Percentiles rank a stretch among this genome's conserved stretches.
Evolutionary conservation across 2,329 filamentous ascomycete species (phyloP).

Genomic region (Colletotrichum gloeosporioides): DNA sequence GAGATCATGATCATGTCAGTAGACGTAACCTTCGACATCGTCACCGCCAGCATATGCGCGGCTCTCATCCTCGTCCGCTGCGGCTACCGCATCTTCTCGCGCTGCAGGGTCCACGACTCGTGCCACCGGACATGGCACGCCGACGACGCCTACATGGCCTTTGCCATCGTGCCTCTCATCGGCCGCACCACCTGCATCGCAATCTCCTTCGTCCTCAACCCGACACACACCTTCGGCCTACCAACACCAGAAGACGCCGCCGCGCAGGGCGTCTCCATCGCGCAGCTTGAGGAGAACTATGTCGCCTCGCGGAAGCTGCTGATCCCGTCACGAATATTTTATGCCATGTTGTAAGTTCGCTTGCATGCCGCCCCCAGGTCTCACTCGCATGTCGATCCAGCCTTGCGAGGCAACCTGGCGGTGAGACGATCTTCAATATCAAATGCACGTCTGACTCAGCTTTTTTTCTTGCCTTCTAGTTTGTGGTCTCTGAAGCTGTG

Average conservation of each 20-base stretch:
- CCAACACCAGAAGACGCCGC: constrained; percentile 23
- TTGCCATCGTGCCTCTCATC: constrained; percentile 33
- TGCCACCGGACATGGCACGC: constrained; percentile 35
- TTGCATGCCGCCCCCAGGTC: not conserved
- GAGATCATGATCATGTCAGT: constrained; percentile 25
- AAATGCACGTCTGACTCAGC: not conserved
- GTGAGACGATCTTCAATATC: not conserved
- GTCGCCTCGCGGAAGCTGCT: constrained; percentile 30
- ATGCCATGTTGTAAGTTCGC: constrained; percentile 31
- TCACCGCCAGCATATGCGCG: constrained; percentile 30
- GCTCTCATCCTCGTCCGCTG: constrained; percentile 32
- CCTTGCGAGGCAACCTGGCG: not conserved
- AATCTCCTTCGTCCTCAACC: constrained; percentile 30
- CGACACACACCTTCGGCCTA: constrained; percentile 23
- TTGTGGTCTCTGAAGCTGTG: constrained; percentile 35
- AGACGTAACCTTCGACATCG: constrained; percentile 30
- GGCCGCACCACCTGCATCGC: constrained; percentile 30
- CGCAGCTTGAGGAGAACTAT: constrained; percentile 24
- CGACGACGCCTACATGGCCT: constrained; percentile 36
- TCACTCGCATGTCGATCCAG: not conserved
- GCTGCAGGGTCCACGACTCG: constrained; percentile 29
- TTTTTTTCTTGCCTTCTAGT: constrained; percentile 9
- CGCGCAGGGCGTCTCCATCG: constrained; percentile 15
- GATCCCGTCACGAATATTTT: constrained; percentile 32
- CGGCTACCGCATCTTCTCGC: constrained; percentile 30